These are phyloP conservation scores for Tympanopsis confertula DNA, from an alignment of 2,329 filamentous ascomycete genomes.

Conservation along the genomic window DNA sequence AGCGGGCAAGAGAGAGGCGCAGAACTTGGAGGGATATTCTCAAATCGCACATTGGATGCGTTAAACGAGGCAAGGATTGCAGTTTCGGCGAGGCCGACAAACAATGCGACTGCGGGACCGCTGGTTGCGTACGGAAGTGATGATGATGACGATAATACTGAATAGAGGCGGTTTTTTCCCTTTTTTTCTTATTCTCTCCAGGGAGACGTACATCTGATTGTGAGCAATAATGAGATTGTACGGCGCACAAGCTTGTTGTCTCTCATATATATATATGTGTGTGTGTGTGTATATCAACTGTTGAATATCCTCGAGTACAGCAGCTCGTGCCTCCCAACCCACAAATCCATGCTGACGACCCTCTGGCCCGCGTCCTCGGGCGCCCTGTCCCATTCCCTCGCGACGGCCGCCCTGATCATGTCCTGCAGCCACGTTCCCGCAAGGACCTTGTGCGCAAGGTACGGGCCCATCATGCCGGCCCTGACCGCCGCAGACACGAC, in stretches of 20 bases:
- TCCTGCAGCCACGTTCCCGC: conserved; percentile 46
- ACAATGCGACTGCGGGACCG: conserved; percentile 47
- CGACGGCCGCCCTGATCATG: conserved; percentile 44
- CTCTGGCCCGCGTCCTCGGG: conserved; percentile 62
- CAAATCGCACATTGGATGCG: conserved; percentile 69
- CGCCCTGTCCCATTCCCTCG: conserved; percentile 42
- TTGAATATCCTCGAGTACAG: conserved; percentile 82
- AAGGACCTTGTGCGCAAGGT: conserved; percentile 64
- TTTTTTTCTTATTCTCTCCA: too few species aligned
- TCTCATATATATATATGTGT: not conserved
- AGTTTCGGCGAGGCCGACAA: conserved; percentile 40
- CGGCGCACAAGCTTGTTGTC: not conserved
- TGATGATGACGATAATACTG: conserved; percentile 56
- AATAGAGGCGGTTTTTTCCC: not conserved
- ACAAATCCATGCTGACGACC: conserved; percentile 69
- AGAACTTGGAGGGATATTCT: conserved; percentile 58
- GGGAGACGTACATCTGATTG: not conserved
- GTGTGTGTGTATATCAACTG: conserved; percentile 35
- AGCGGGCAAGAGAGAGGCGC: conserved; percentile 20
- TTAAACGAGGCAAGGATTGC: conserved; percentile 48
- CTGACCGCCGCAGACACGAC: conserved; percentile 67
- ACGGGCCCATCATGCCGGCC: conserved; percentile 69
- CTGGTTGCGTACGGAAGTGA: conserved; percentile 86
- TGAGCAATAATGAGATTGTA: conserved; percentile 27
- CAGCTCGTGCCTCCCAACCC: conserved; percentile 73